A percentile compares a stretch with the other conserved stretches of the same genome.
phyloP scores from a whole-genome alignment of 169 alveolate species.

The Plasmodium gaboni region DNA sequence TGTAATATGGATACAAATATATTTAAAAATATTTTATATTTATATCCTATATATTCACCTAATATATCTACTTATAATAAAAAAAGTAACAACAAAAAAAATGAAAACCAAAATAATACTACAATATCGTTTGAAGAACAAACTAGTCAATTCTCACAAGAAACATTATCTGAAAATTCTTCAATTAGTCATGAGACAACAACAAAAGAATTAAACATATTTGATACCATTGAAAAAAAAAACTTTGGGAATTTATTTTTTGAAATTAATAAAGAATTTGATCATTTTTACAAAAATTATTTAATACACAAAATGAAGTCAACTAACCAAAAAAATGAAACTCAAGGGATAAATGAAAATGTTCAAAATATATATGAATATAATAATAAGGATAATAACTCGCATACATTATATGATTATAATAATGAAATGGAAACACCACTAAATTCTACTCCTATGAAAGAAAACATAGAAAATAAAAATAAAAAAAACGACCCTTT shows the following conservation, averaged over 20 bases:
- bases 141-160: not conserved
- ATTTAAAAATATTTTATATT: slow-evolving; percentile 46
- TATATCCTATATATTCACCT: slow-evolving; percentile 56
- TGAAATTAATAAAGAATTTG: slow-evolving; percentile 25
- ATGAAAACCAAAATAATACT: not conserved
- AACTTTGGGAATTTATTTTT: slow-evolving; percentile 36
- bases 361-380: not conserved
- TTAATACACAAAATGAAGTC: slow-evolving; percentile 23
- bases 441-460: not conserved
- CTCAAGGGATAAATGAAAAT: not conserved
- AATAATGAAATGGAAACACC: not conserved
- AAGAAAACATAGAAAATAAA: not conserved
- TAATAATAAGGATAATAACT: not conserved
- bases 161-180: slow-evolving; percentile 16
- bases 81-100: slow-evolving; percentile 11
- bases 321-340: not conserved
- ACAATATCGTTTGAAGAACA: not conserved
- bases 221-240: slow-evolving; percentile 17
- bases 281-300: slow-evolving; percentile 27
- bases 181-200: slow-evolving; percentile 9
- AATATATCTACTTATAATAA: slow-evolving; percentile 14
- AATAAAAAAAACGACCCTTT: not conserved
- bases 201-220: slow-evolving; percentile 32
- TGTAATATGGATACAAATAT: slow-evolving; percentile 26
- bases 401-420: not conserved